These are phyloP conservation scores for Talaromyces sp. DNA, from an alignment of 2,329 filamentous ascomycete species.

Conservation along the genomic window DNA sequence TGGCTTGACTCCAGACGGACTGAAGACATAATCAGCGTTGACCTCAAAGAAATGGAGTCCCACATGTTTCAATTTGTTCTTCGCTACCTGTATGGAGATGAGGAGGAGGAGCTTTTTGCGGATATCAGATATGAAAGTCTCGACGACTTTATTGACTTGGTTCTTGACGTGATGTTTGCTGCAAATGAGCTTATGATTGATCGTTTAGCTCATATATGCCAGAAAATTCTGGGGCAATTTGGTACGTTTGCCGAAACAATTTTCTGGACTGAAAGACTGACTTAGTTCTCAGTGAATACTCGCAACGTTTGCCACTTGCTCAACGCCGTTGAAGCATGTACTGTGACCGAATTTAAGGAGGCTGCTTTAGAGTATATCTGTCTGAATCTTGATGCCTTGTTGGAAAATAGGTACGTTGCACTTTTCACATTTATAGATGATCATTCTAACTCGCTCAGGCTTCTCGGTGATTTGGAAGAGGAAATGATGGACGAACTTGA, in stretches of 20 bases:
- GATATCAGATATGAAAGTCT: constrained; percentile 63
- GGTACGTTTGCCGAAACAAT: constrained; percentile 38
- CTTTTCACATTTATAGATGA: constrained; percentile 3
- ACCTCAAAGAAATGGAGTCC: constrained; percentile 73
- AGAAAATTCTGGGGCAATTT: constrained; percentile 74
- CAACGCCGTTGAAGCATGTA: constrained; percentile 79
- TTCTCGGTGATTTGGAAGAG: constrained; percentile 78
- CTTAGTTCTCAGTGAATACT: constrained; percentile 54
- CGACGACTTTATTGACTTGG: constrained; percentile 80
- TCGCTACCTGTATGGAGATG: constrained; percentile 75
- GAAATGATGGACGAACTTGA: constrained; percentile 79
- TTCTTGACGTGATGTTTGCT: constrained; percentile 82
- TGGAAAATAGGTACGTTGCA: constrained; percentile 67
- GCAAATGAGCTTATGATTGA: constrained; percentile 96
- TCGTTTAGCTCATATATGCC: constrained; percentile 81
- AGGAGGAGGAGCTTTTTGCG: constrained; percentile 74
- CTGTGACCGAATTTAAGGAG: constrained; percentile 78
- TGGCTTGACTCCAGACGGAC: constrained; percentile 70
- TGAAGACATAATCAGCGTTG: constrained; percentile 58
- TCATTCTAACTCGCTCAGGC: constrained; percentile 27
- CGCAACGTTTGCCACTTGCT: constrained; percentile 81
- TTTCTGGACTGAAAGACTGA: constrained; percentile 10
- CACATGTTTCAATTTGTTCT: constrained; percentile 73
- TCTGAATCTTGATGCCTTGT: constrained; percentile 81
- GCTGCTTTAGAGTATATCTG: constrained; percentile 86